These are phyloP conservation scores for Bombardia bombarda DNA, from an alignment of 495 filamentous ascomycete species.

Conservation along the genomic window DNA sequence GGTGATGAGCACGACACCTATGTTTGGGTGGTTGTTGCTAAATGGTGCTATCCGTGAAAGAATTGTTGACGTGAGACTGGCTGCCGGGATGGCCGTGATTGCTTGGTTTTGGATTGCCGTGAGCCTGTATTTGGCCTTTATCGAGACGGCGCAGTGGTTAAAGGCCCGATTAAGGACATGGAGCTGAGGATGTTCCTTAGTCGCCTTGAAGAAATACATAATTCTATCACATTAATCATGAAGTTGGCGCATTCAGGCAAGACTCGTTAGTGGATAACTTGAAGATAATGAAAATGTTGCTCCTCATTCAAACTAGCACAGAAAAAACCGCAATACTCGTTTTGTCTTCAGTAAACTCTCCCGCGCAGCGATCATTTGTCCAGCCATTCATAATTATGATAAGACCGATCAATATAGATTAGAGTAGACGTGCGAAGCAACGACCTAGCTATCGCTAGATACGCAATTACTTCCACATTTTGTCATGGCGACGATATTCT, in stretches of 20 bases:
- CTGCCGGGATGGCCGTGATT: conserved; percentile 29
- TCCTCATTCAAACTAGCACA: neutral
- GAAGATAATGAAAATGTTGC: neutral
- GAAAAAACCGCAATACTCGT: too few relatives aligned
- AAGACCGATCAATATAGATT: too few relatives aligned
- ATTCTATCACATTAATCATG: neutral
- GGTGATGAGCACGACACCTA: conserved; percentile 3
- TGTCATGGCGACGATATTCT: too few relatives aligned
- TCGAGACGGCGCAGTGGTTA: conserved; percentile 12
- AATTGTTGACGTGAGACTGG: conserved; percentile 22
- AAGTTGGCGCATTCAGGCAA: too few relatives aligned
- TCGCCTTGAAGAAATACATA: neutral
- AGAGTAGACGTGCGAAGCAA: too few relatives aligned
- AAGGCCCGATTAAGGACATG: conserved; percentile 1
- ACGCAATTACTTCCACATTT: too few relatives aligned
- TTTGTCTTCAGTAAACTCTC: too few relatives aligned
- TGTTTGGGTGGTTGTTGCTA: conserved; percentile 18
- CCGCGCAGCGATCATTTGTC: too few relatives aligned
- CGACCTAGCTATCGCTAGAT: too few relatives aligned
- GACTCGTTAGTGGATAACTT: too few relatives aligned
- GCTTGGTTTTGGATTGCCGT: conserved; percentile 30
- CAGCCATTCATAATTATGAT: too few relatives aligned
- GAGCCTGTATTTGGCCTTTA: conserved; percentile 18
- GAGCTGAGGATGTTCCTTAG: neutral
- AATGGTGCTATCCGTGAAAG: conserved; percentile 10